Base-by-base conservation (phyloP, 1,284 basidiomycete genomes). In the Sparassis latifolia region DNA sequence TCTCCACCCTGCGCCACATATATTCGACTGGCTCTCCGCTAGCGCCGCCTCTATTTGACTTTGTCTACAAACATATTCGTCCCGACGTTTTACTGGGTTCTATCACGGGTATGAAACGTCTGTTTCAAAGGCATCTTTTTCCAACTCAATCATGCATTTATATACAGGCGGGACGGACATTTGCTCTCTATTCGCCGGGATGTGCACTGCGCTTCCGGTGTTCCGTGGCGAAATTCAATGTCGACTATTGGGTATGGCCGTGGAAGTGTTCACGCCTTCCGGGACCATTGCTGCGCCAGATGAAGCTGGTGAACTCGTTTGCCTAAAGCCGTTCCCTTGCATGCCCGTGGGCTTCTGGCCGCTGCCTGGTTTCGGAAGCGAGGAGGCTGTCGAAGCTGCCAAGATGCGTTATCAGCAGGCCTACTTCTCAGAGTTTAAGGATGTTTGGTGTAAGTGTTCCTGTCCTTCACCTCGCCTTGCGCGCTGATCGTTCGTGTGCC, bases 341-440 rank as follows among this genome's bases (percentile, higher is more conserved):
- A 85, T 89, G 77, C 91, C 91, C 2, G 70, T 86, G 32, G 88
- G 88, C 3, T 93, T 94, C 66, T 92, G 90, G 89, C 87, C 87
- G 2, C 68, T 89, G 44, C 69, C 78, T 33, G 84, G 84, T 5
- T 84, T 77, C 65, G 84, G 81, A 48, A 68, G 75, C 46, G 75
- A 77, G 20, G 76, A 77, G 40, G 74, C 73, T 44, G 82, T 86
- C 12, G 69, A 76, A 42, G 73, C 73, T 32, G 88, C 86, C n/a
- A 65, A 74, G 54, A 69, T 67, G 52, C 74, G 89, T 57, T 90
- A 85, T 65, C 73, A 79, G 51, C 79, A 88, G 56, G 82, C 88
- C 32, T 94, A 94, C 69, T 90, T 89, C 66, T 76, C 83, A 49
- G 82, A 84, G 61, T 81, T 75, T 57, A 62, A 77, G 49, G 80